phyloP scores from a whole-genome alignment of 2,329 filamentous ascomycete genomes.

The Kalmusia sp. region DNA sequence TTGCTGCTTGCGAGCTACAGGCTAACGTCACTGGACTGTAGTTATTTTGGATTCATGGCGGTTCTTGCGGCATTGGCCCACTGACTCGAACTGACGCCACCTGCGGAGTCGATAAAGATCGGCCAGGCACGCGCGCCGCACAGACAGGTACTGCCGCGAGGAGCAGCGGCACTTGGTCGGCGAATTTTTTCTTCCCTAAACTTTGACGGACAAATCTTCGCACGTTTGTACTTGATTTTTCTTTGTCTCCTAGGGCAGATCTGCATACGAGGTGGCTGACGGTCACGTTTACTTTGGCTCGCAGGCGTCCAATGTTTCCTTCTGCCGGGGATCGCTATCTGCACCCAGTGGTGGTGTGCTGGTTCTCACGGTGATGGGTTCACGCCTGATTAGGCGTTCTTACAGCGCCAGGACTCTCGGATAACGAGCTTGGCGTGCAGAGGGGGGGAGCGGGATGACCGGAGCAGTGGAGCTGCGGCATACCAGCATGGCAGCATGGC shows the following conservation, averaged over 20 bases:
- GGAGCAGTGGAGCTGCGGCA: not conserved
- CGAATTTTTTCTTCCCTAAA: not conserved
- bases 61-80: conserved; percentile 47
- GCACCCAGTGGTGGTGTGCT: conserved; percentile 12
- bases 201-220: not conserved
- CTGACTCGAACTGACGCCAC: conserved; percentile 31
- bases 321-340: not conserved
- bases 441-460: conserved; percentile 6
- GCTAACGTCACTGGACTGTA: conserved; percentile 43
- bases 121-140: conserved; percentile 15
- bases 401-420: conserved; percentile 6
- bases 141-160: conserved; percentile 10
- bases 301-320: not conserved
- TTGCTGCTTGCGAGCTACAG: conserved; percentile 10
- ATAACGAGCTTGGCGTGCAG: conserved; percentile 15
- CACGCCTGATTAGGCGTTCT: not conserved
- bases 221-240: not conserved
- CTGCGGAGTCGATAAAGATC: conserved; percentile 20
- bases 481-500: not conserved
- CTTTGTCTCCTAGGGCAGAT: not conserved
- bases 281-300: not conserved
- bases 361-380: conserved; percentile 8
- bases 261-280: not conserved
- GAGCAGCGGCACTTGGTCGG: not conserved
- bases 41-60: conserved; percentile 51